Conservation (phyloP, 2,329 filamentous ascomycete genomes). For the Periconia sp. region DNA sequence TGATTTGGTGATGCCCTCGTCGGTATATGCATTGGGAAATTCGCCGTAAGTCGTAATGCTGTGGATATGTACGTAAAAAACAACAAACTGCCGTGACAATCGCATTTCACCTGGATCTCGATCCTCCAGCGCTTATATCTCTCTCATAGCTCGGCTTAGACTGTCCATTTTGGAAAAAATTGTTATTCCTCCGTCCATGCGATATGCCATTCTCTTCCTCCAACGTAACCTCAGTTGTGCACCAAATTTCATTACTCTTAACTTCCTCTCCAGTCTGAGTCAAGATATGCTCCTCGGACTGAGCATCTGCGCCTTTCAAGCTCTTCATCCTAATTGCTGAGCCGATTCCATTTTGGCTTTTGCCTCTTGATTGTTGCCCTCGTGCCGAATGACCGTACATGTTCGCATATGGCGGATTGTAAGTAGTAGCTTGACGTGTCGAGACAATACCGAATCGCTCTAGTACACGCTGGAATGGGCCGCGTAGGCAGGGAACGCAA, state of each 20-base stretch:
- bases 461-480: conserved; percentile 22
- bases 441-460: conserved; percentile 17
- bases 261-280: neutral
- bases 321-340: conserved; percentile 12
- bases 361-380: neutral
- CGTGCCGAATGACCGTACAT: conserved; percentile 9
- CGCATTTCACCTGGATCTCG: too few species aligned
- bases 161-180: too few species aligned
- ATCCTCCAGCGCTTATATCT: too few species aligned
- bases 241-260: conserved; percentile 18
- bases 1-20: too few species aligned
- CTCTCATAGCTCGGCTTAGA: too few species aligned
- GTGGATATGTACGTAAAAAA: too few species aligned
- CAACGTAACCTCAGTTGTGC: conserved; percentile 14
- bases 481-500: conserved; percentile 24
- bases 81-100: too few species aligned
- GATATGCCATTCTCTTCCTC: conserved; percentile 1
- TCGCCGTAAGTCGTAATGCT: too few species aligned
- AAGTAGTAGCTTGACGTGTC: conserved; percentile 6
- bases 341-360: neutral
- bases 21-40: too few species aligned
- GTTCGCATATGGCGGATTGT: conserved; percentile 12
- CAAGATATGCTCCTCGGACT: conserved; percentile 17
- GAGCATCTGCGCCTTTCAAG: conserved; percentile 11
- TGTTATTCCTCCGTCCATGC: too few species aligned